A percentile compares a stretch with the other conserved stretches of the same genome.
Conservation (phyloP, 129 eudicot species). For the Deinandra increscens region DNA sequence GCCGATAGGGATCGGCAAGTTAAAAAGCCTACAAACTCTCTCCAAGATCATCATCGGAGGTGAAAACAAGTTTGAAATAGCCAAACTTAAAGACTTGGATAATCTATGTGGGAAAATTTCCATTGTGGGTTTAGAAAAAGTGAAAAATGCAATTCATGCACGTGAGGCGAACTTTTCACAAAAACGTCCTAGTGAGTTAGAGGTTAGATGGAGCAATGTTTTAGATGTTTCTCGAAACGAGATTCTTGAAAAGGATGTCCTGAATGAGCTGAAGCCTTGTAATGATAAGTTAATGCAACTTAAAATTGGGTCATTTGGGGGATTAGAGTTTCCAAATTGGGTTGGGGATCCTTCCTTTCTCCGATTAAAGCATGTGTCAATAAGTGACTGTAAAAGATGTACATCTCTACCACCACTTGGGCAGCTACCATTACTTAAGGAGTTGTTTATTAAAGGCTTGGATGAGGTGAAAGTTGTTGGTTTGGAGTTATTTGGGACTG, state of each 20-base stretch:
- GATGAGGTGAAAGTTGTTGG: constrained; percentile 30
- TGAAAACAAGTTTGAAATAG: constrained; percentile 5
- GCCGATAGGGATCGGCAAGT: constrained; percentile 36
- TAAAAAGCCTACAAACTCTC: constrained; percentile 33
- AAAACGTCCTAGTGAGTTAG: constrained; percentile 29
- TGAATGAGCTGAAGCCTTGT: constrained; percentile 33
- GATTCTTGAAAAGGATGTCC: not conserved
- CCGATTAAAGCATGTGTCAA: not conserved
- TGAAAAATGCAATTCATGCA: constrained; percentile 30
- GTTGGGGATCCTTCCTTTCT: constrained; percentile 19
- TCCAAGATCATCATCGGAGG: constrained; percentile 28
- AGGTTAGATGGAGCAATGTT: constrained; percentile 36
- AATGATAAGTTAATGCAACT: constrained; percentile 23
- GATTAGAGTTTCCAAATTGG: constrained; percentile 36
- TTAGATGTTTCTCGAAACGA: not conserved
- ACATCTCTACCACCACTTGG: constrained; percentile 39
- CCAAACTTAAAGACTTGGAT: constrained; percentile 24
- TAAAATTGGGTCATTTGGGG: constrained; percentile 26
- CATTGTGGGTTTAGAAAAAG: constrained; percentile 35
- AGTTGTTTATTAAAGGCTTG: constrained; percentile 22
- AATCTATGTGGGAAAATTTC: constrained; percentile 30
- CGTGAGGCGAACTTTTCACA: constrained; percentile 32
- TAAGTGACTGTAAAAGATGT: not conserved
- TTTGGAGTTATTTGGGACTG: constrained; percentile 27
- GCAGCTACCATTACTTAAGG: constrained; percentile 37